Conservation (phyloP, 2,329 filamentous ascomycete species). For the Fusarium albosuccineum region DNA sequence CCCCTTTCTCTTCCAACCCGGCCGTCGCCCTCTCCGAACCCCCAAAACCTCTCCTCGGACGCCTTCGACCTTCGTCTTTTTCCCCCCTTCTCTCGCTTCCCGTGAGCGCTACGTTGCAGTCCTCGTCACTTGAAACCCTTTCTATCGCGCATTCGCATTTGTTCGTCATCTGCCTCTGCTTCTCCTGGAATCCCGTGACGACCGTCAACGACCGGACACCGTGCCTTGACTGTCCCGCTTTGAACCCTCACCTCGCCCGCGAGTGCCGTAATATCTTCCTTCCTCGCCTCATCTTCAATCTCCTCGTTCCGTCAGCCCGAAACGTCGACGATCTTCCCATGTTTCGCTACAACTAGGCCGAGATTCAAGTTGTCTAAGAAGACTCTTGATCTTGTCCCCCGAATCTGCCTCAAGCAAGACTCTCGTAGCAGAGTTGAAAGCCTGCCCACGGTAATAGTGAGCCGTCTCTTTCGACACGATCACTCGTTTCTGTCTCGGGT, state of each 20-base stretch:
- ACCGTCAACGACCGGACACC: constrained; percentile 43
- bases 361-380: constrained; percentile 50
- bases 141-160: constrained; percentile 46
- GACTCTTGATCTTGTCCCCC: constrained; percentile 49
- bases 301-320: constrained; percentile 38
- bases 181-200: constrained; percentile 45
- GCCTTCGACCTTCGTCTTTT: constrained; percentile 35
- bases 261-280: constrained; percentile 47
- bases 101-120: constrained; percentile 48
- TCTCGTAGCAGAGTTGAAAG: constrained; percentile 44
- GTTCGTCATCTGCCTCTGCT: constrained; percentile 43
- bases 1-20: constrained; percentile 51
- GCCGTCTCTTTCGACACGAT: constrained; percentile 54
- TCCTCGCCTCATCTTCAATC: constrained; percentile 31
- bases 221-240: constrained; percentile 37
- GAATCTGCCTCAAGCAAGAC: constrained; percentile 33
- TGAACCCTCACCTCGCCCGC: constrained; percentile 38
- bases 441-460: constrained; percentile 63
- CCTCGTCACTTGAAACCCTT: constrained; percentile 45
- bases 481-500: constrained; percentile 60
- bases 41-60: constrained; percentile 33
- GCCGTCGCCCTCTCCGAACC: constrained; percentile 42
- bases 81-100: constrained; percentile 39
- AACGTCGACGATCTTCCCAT: constrained; percentile 47
- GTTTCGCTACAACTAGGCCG: constrained; percentile 49